Evolutionary conservation across 1,284 basidiomycete species (phyloP).

Genomic region (Coniferiporia weirii): DNA sequence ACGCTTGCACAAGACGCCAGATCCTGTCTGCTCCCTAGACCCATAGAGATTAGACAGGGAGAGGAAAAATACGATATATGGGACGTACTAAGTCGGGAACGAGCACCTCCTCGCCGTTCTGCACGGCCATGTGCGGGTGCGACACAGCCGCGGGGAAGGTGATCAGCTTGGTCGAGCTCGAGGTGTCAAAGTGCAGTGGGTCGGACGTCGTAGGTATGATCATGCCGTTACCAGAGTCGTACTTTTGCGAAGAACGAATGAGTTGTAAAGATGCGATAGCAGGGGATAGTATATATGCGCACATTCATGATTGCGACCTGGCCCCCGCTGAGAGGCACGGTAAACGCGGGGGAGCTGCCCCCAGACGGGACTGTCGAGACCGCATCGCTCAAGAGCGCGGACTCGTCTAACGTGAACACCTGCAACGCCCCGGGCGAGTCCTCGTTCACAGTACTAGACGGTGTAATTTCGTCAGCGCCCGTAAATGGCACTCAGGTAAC

Average conservation of each 20-base stretch:
- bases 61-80: background rate
- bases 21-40: constrained; percentile 57
- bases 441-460: constrained; percentile 51
- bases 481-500: constrained; percentile 9
- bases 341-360: constrained; percentile 49
- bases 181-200: constrained; percentile 36
- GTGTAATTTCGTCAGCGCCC: background rate
- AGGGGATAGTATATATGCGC: constrained; percentile 22
- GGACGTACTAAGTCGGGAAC: constrained; percentile 57
- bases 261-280: background rate
- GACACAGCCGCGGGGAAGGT: constrained; percentile 50
- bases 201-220: constrained; percentile 43
- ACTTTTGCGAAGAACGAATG: constrained; percentile 32
- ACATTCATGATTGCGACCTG: constrained; percentile 57
- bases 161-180: constrained; percentile 34
- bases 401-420: constrained; percentile 44
- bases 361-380: constrained; percentile 44
- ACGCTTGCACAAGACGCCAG: constrained; percentile 48
- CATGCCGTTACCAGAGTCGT: constrained; percentile 49
- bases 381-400: constrained; percentile 42
- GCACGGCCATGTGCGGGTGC: constrained; percentile 59
- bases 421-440: constrained; percentile 42
- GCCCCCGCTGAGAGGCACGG: constrained; percentile 45
- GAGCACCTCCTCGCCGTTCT: constrained; percentile 49
- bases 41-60: background rate